Conservation (phyloP, 2,329 filamentous ascomycete species). For the Penicillium janthinellum region DNA sequence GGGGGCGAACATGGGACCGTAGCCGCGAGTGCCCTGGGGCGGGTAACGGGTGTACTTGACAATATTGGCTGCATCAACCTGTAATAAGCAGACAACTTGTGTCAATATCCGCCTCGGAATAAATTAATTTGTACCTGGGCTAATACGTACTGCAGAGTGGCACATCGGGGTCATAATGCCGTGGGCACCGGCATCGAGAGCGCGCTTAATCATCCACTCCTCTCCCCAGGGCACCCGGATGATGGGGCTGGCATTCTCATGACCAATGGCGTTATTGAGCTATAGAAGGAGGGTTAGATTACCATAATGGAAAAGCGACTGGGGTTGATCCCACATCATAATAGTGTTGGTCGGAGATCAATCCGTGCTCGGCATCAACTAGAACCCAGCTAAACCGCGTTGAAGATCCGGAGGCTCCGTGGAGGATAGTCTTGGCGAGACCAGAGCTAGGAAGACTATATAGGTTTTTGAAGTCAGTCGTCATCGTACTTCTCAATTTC, state of each 20-base stretch:
- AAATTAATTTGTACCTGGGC: not conserved
- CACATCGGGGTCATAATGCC: slow-evolving; percentile 43
- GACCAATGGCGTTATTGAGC: slow-evolving; percentile 40
- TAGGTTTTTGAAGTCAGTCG: not conserved
- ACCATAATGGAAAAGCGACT: not conserved
- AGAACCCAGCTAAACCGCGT: slow-evolving; percentile 41
- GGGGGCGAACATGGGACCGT: slow-evolving; percentile 40
- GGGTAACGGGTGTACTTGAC: slow-evolving; percentile 37
- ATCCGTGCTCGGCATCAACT: slow-evolving; percentile 44
- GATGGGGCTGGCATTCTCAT: slow-evolving; percentile 38
- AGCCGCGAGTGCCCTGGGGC: slow-evolving; percentile 35
- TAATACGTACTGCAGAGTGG: slow-evolving; percentile 29
- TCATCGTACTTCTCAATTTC: not conserved
- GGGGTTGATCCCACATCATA: slow-evolving; percentile 32
- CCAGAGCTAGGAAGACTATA: slow-evolving; percentile 33
- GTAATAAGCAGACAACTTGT: not conserved
- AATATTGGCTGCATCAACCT: slow-evolving; percentile 34
- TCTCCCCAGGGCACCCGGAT: slow-evolving; percentile 38
- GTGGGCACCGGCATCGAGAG: slow-evolving; percentile 42
- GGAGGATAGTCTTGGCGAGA: slow-evolving; percentile 39
- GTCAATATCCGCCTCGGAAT: not conserved
- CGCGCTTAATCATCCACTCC: slow-evolving; percentile 46
- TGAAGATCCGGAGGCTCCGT: slow-evolving; percentile 25
- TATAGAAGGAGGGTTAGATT: slow-evolving; percentile 10
- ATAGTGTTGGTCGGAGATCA: slow-evolving; percentile 42